Percentiles rank a stretch among this genome's conserved stretches.
These are phyloP conservation scores for Vicia sativa DNA, from an alignment of 306 rosid species.

Conservation along the genomic window DNA sequence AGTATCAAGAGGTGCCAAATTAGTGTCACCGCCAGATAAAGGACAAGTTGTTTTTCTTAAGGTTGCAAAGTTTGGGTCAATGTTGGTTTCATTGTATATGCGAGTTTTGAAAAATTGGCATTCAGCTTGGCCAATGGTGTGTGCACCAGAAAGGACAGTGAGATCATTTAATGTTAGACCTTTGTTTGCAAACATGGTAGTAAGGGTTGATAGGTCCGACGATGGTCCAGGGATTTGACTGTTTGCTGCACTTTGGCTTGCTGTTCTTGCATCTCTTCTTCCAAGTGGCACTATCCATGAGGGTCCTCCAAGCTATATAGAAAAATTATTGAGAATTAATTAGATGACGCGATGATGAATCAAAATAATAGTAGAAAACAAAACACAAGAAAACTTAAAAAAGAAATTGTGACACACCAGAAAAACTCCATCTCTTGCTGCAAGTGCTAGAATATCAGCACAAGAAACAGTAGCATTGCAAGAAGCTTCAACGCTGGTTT, in stretches of 20 bases:
- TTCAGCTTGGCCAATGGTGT: conserved; percentile 59
- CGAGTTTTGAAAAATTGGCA: conserved; percentile 59
- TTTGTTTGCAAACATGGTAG: conserved; percentile 43
- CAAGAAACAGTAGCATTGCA: conserved; percentile 77
- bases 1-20: conserved; percentile 68
- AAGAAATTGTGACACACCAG: no score
- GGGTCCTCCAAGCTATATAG: conserved; percentile 84
- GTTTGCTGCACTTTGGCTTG: conserved; percentile 66
- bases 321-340: no score
- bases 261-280: conserved; percentile 74
- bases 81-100: conserved; percentile 73
- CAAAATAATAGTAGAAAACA: no score
- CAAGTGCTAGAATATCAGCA: conserved; percentile 88
- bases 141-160: conserved; percentile 75
- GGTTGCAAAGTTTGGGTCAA: conserved; percentile 56
- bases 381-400: no score
- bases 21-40: conserved; percentile 53
- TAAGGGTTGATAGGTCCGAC: conserved; percentile 56
- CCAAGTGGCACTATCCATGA: conserved; percentile 67
- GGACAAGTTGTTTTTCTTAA: conserved; percentile 55
- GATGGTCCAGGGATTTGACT: conserved; percentile 58
- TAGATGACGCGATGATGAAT: no score
- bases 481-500: conserved; percentile 65
- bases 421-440: conserved; percentile 67
- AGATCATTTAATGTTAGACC: conserved; percentile 56